Percentiles rank a stretch among this genome's conserved stretches.
These are phyloP conservation scores for Jasminum sambac DNA, from an alignment of 257 asterid species.

Conservation along the genomic window DNA sequence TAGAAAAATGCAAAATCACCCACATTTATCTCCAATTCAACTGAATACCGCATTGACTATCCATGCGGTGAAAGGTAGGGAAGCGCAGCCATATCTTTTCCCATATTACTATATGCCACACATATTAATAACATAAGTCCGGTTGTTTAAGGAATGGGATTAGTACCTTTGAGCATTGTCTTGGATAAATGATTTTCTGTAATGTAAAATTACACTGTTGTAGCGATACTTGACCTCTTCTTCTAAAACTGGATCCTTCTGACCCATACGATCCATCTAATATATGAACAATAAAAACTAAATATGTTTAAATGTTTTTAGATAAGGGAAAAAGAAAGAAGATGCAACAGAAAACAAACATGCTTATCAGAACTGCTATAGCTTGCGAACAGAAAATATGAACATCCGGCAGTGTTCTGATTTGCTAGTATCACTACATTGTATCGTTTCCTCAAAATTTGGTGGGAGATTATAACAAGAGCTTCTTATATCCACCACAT, in stretches of 20 bases:
- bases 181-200: conserved; percentile 92
- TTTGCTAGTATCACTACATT: neutral
- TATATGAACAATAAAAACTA: conserved; percentile 18
- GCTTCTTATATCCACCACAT: neutral
- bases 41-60: too few species aligned
- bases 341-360: conserved; percentile 16
- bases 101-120: neutral
- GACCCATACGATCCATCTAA: conserved; percentile 89
- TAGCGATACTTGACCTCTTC: conserved; percentile 92
- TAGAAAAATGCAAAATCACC: too few species aligned
- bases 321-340: conserved; percentile 14
- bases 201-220: conserved; percentile 85
- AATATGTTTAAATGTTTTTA: conserved; percentile 16
- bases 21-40: too few species aligned
- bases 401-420: conserved; percentile 8
- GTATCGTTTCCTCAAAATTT: conserved; percentile 2
- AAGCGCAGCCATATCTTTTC: too few species aligned
- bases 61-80: too few species aligned
- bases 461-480: neutral
- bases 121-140: conserved; percentile 11
- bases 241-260: conserved; percentile 76
- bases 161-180: conserved; percentile 97
- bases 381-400: conserved; percentile 9
- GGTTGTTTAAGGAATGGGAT: conserved; percentile 15
- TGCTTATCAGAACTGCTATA: conserved; percentile 14